A percentile compares a stretch with the other conserved stretches of the same genome.
Conservation (phyloP, 345 rosid genomes). For the Citrus mangshanensis region DNA sequence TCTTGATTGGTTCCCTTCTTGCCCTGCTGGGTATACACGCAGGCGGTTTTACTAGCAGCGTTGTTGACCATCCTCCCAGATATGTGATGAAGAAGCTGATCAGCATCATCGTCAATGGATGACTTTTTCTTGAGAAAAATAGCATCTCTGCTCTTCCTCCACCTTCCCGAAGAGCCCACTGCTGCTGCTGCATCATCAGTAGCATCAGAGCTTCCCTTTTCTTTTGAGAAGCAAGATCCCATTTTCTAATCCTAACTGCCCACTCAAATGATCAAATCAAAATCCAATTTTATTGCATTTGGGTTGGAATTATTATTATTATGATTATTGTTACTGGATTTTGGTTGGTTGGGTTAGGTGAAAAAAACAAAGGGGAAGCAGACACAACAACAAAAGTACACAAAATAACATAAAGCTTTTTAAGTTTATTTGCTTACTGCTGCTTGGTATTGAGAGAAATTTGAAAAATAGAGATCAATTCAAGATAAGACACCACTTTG, state of each 20-base stretch:
- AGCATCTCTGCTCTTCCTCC: slow-evolving; percentile 52
- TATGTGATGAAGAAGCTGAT: slow-evolving; percentile 36
- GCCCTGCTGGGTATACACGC: slow-evolving; percentile 93
- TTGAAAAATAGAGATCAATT: not conserved
- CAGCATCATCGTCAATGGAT: slow-evolving; percentile 31
- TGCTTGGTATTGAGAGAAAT: not conserved
- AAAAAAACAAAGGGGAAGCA: not conserved
- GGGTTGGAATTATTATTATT: no score
- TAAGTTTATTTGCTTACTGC: not conserved
- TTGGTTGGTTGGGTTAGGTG: not conserved
- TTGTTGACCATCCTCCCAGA: slow-evolving; percentile 58
- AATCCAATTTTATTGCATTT: not conserved
- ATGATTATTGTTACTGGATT: not conserved
- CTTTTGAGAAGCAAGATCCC: slow-evolving; percentile 17
- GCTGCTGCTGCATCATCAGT: slow-evolving; percentile 16
- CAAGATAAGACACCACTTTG: not conserved
- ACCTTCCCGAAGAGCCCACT: slow-evolving; percentile 37
- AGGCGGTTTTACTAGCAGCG: slow-evolving; percentile 58
- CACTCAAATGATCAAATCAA: not conserved
- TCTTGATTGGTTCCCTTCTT: slow-evolving; percentile 97
- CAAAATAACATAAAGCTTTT: not conserved
- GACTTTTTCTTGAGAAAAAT: slow-evolving; percentile 20
- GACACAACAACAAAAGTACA: not conserved
- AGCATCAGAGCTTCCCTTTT: not conserved
- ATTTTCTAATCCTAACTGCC: not conserved